Percentiles rank a stretch among this genome's conserved stretches.
These are phyloP conservation scores for Agroathelia rolfsii DNA, from an alignment of 1,284 basidiomycete species.

Conservation along the genomic window DNA sequence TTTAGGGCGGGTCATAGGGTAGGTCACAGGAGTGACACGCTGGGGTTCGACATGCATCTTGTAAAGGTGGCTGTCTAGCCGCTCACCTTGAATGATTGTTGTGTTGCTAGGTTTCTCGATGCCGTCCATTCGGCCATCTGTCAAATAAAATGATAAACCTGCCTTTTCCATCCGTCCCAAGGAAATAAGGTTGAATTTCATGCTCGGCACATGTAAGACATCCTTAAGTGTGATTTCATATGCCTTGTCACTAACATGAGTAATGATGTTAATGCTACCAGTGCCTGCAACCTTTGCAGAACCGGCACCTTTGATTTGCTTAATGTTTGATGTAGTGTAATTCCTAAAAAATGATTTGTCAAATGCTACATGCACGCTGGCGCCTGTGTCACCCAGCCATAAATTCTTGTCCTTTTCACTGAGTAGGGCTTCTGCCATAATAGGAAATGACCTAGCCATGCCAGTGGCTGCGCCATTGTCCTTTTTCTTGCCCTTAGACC, in stretches of 20 bases:
- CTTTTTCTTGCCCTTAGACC: slow-evolving; percentile 13
- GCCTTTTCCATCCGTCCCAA: slow-evolving; percentile 14
- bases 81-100: no score
- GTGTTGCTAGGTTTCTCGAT: no score
- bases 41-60: no score
- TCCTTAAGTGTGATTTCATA: slow-evolving; percentile 16
- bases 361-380: slow-evolving; percentile 6
- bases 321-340: slow-evolving; percentile 4
- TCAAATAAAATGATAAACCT: slow-evolving; percentile 9
- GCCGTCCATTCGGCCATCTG: no score
- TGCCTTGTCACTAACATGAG: slow-evolving; percentile 8
- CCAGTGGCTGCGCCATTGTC: no score
- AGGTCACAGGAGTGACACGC: no score
- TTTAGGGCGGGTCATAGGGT: no score
- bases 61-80: no score
- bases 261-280: background rate
- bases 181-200: slow-evolving; percentile 25
- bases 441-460: no score
- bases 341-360: slow-evolving; percentile 5
- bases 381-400: slow-evolving; percentile 8
- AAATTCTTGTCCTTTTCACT: no score
- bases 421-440: no score
- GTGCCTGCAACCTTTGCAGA: background rate
- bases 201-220: slow-evolving; percentile 21
- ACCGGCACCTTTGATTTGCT: no score